Evolutionary conservation across 2,329 filamentous ascomycete species (phyloP).

Genomic region (Trichophyton benhamiae): DNA sequence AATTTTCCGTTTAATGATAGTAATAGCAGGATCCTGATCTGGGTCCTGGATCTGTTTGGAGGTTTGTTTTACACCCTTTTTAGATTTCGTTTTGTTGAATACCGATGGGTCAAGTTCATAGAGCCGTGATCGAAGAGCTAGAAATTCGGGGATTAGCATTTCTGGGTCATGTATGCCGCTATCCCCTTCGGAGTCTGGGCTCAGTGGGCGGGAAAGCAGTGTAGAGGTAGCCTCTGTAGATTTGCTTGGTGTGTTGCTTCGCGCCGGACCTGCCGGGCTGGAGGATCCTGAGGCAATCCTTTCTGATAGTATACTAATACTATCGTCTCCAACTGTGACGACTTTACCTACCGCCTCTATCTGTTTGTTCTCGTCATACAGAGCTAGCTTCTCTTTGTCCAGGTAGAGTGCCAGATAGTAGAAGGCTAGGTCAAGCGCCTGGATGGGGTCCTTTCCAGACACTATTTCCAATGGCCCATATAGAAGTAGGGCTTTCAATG

Average conservation of each 20-base stretch:
- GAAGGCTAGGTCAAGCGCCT: slow-evolving; percentile 76
- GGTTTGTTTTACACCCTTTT: neutral
- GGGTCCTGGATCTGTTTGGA: slow-evolving; percentile 9
- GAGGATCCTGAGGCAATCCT: neutral
- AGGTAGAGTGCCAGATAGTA: slow-evolving; percentile 84
- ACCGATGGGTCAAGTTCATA: slow-evolving; percentile 48
- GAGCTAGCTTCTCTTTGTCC: slow-evolving; percentile 53
- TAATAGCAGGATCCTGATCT: slow-evolving; percentile 37
- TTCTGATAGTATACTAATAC: neutral
- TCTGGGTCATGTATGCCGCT: slow-evolving; percentile 65
- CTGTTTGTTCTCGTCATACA: slow-evolving; percentile 43
- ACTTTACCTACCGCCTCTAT: neutral
- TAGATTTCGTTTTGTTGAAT: slow-evolving; percentile 32
- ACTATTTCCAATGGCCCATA: slow-evolving; percentile 51
- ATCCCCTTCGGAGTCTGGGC: slow-evolving; percentile 20
- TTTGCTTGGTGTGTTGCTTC: neutral
- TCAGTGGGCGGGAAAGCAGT: neutral
- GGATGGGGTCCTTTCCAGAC: slow-evolving; percentile 52
- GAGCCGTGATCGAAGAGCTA: slow-evolving; percentile 60
- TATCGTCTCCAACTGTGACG: neutral
- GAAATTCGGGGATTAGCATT: slow-evolving; percentile 60
- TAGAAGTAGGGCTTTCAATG: slow-evolving; percentile 53
- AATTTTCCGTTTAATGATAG: slow-evolving; percentile 61
- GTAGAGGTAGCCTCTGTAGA: neutral
- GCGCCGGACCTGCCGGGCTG: neutral